Evolutionary conservation across 345 rosid genomes (phyloP), one percentile per base, ranked within the genome.

Genomic region (Toxicodendron radicans): DNA sequence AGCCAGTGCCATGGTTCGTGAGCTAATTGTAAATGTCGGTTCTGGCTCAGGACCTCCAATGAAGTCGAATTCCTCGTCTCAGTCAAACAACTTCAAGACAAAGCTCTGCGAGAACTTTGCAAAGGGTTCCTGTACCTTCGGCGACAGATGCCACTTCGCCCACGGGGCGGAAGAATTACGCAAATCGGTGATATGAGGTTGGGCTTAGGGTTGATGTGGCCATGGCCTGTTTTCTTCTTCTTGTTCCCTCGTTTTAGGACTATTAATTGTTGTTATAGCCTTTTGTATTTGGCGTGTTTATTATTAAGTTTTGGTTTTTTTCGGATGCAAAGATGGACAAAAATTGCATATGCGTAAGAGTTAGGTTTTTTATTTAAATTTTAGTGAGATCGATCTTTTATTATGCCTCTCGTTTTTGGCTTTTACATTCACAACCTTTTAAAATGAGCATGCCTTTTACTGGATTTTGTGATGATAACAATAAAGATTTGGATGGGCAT

Each of bases 1-100:
- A 87, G 99, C 98, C 18, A 93, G 92, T n/a, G 88, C 89, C 24
- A 96, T 93, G 98, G 97, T 96, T 61, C 89, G 86, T 6, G 97
- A 91, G 72, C 91, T 96, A 54, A 93, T 96, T 74, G 86, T 75
- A 62, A 93, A 88, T 56, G 83, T 92, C 1, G 88, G 88, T 49
- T 85, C 90, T 30, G 79, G 83, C n/a, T 53, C 84, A 2, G 85
- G 84, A 58, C 81, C 57, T 63, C 68, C 80, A 16, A 75, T 62
- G 78, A 86, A 74, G 57, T 49, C 57, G 78, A 83, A 78, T 67
- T 64, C 79, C 4, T 23, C 85, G 11, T 73, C 75, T 21, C 32
- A 73, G 0, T 70, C 81, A 58, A 86, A 82, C 87, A 90, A 84
- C 79, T 94, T 82, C 82, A 94, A 91, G 91, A 94, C 97, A 0